Evolutionary conservation across 306 rosid genomes (phyloP), one percentile per base, ranked within the genome.

Genomic region (Elaeagnus macrophylla): DNA sequence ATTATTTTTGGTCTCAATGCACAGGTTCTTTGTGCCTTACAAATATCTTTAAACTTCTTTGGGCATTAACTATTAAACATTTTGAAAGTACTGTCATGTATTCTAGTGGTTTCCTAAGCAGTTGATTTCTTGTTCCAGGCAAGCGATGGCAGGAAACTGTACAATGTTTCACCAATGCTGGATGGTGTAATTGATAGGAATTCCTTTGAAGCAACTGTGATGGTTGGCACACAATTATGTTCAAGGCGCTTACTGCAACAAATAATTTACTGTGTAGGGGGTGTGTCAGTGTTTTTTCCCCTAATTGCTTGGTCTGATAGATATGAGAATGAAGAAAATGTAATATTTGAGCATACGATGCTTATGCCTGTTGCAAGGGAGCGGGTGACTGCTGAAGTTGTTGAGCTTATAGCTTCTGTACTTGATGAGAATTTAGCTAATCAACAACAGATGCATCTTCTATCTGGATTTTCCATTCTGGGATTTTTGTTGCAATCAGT

Each of bases 391-490:
- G 81, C 95, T 66, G 84, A 84, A 72, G 94, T 86, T 36, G 78
- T 91, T 69, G 90, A 91, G 78, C 82, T 91, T 49, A 82, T 91
- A 57, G 96, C 96, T 56, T 84, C 89, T 62, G 88, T 86, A 53
- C 78, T 91, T 38, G 97, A 91, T 61, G 97, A 91, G 61, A 91
- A 86, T 74, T 57, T 82, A 54, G 86, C 93, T 62, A 91, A 86
- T 76, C 97, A 86, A 59, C 97, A 91, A 59, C 97, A 91, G 71
- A 91, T 91, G 97, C 89, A 84, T 84, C 82, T 91, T 64, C 93
- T 86, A 43, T 86, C 93, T 60, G 97, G 97, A 64, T 91, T 91
- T 78, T 80, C 96, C 58, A 80, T 91, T 62, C 74, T 91, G 74
- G 97, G 97, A 59, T 91, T 86, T 68, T 71, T 91, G 75, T 81